Evolutionary conservation across 1,139 yeast species (phyloP), one percentile per base, ranked within the genome.

Genomic region (Pichia sorboxylosa): DNA sequence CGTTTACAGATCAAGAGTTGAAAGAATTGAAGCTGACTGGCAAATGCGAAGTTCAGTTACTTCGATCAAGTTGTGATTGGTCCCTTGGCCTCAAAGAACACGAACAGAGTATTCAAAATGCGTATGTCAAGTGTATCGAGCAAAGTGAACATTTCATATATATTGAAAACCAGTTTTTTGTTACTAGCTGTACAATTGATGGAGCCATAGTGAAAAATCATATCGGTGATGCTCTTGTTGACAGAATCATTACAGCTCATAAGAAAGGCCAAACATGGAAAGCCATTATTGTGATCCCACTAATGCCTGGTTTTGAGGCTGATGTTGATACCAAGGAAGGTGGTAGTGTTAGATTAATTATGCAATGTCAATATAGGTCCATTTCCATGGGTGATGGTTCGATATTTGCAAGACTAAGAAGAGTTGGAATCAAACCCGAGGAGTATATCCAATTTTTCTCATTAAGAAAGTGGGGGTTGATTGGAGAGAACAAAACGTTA

Each of bases 221-320:
- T 49, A 81, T 92, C 43, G 98, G 98, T 28, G 95, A 90, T 64
- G 98, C 98, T 0, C 63, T 92, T 32, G 97, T 90, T 11, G 97
- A 90, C 52, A 68, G 99, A 49, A 85, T 90, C 35, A 79, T 85
- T 21, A 69, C 85, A 31, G 98, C 98, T 0, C 80, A 82, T 49
- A 69, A 70, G 38, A 82, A 79, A 40, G 74, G 76, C 4, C 80
- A 75, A 34, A 57, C 63, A 17, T 92, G 99, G 99, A 77, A 77
- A 44, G 97, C 97, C 1, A 69, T 85, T 14, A 77, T 90, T 40
- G 69, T 90, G 5, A 84, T 92, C 40, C 99, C 99, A 3, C 63
- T 92, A 45, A 84, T 90, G 93, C 99, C 99, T 2, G 99, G 98
- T 0, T 92, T 92, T 54, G 94, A 83, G 49, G 78, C 94, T 13